These are phyloP conservation scores for Flammula alnicola DNA, from an alignment of 1,284 basidiomycete species.

Conservation along the genomic window DNA sequence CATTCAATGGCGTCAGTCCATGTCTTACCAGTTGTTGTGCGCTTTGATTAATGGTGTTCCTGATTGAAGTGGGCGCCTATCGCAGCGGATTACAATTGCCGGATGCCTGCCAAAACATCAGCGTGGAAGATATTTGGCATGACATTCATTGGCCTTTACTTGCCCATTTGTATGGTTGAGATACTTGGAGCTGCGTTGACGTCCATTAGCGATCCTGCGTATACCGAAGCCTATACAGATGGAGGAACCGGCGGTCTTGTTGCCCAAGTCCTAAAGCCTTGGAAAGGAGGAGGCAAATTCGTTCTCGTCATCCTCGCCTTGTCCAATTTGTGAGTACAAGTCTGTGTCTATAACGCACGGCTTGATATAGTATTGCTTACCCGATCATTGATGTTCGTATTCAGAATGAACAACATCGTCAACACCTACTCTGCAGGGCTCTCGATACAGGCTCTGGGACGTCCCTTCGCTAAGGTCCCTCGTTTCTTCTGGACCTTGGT, in stretches of 20 bases:
- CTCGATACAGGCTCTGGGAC: slow-evolving; percentile 12
- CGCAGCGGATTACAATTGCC: slow-evolving; percentile 15
- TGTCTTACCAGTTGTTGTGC: background rate
- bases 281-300: slow-evolving; percentile 16
- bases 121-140: slow-evolving; percentile 14
- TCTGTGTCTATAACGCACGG: too few species aligned
- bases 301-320: slow-evolving; percentile 12
- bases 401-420: slow-evolving; percentile 14
- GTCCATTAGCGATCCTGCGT: slow-evolving; percentile 14
- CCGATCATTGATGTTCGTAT: background rate
- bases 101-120: slow-evolving; percentile 7
- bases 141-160: slow-evolving; percentile 13
- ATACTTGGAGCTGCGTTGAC: slow-evolving; percentile 13
- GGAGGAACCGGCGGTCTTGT: slow-evolving; percentile 14
- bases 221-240: slow-evolving; percentile 3
- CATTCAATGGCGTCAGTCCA: slow-evolving; percentile 10
- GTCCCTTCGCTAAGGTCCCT: slow-evolving; percentile 14
- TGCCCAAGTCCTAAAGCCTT: slow-evolving; percentile 9
- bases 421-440: slow-evolving; percentile 16
- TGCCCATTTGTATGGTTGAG: slow-evolving; percentile 15
- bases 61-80: slow-evolving; percentile 14
- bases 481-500: slow-evolving; percentile 14
- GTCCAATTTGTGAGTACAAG: slow-evolving; percentile 11
- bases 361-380: too few species aligned
- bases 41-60: background rate